A percentile compares a stretch with the other conserved stretches of the same genome.
phyloP scores from a whole-genome alignment of 2,329 filamentous ascomycete genomes.

The Calonectria fujianensis region DNA sequence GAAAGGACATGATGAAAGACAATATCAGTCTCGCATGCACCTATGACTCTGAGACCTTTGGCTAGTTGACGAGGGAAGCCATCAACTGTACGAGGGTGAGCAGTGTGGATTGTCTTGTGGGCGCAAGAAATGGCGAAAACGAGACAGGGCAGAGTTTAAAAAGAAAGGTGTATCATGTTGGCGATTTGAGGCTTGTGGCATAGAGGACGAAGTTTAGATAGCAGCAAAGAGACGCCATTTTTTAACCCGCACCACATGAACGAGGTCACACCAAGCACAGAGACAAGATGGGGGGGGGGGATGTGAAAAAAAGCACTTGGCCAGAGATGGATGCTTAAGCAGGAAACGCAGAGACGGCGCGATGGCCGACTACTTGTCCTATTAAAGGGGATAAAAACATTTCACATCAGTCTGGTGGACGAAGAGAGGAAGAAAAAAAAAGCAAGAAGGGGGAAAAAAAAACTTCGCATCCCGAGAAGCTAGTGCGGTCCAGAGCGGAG shows the following conservation, averaged over 20 bases:
- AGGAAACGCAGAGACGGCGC: not conserved
- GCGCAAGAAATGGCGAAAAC: not conserved
- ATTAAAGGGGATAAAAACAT: slow-evolving; percentile 30
- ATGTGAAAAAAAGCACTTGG: slow-evolving; percentile 2
- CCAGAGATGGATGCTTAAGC: slow-evolving; percentile 21
- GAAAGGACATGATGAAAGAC: slow-evolving; percentile 51
- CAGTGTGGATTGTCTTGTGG: slow-evolving; percentile 1
- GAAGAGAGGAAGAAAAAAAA: slow-evolving; percentile 15
- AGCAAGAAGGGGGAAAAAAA: slow-evolving; percentile 6
- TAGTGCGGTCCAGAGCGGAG: slow-evolving; percentile 33
- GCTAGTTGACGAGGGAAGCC: not conserved
- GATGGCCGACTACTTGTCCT: not conserved
- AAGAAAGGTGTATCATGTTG: slow-evolving; percentile 4
- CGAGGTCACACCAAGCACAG: slow-evolving; percentile 33
- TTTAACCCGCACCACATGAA: slow-evolving; percentile 17
- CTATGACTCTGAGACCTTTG: slow-evolving; percentile 9
- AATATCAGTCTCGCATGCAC: slow-evolving; percentile 24
- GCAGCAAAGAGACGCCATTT: slow-evolving; percentile 15
- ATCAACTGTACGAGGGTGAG: slow-evolving; percentile 1
- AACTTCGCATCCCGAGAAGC: slow-evolving; percentile 16
- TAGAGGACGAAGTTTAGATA: slow-evolving; percentile 14
- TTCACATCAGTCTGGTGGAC: slow-evolving; percentile 37
- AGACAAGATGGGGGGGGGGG: not conserved
- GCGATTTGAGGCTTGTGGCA: slow-evolving; percentile 13
- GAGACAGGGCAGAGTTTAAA: not conserved